A percentile compares a stretch with the other conserved stretches of the same genome.
These are phyloP conservation scores for Austroboletus niveus DNA, from an alignment of 1,284 basidiomycete genomes.

Conservation along the genomic window DNA sequence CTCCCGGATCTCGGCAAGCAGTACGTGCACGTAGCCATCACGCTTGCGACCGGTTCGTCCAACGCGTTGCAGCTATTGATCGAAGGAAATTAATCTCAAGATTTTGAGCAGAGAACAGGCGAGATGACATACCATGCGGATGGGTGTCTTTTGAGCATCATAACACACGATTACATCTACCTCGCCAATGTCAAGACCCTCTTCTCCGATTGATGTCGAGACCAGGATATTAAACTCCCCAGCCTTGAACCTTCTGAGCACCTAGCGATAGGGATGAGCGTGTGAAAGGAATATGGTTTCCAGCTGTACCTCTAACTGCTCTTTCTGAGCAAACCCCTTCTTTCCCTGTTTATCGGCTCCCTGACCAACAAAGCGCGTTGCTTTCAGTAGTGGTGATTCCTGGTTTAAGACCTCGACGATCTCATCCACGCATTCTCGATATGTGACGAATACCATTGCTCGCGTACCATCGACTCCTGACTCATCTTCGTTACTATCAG, in stretches of 20 bases:
- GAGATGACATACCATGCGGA: conserved; percentile 78
- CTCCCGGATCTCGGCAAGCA: conserved; percentile 92
- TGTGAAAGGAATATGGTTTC: neutral
- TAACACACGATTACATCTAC: conserved; percentile 98
- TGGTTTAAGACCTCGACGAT: conserved; percentile 77
- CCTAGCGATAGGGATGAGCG: conserved; percentile 40
- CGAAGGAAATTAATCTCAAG: conserved; percentile 1
- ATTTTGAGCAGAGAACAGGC: neutral
- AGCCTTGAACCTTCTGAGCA: conserved; percentile 83
- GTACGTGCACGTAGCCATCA: conserved; percentile 85
- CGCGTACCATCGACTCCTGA: conserved; percentile 49
- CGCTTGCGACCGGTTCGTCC: conserved; percentile 96
- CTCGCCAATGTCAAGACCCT: conserved; percentile 98
- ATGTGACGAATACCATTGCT: conserved; percentile 96
- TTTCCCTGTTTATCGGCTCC: conserved; percentile 81
- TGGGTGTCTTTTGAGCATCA: conserved; percentile 94
- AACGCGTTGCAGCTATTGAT: conserved; percentile 83
- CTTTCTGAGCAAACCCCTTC: conserved; percentile 88
- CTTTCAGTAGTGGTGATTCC: conserved; percentile 73
- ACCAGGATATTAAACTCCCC: conserved; percentile 93
- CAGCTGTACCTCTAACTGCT: conserved; percentile 75
- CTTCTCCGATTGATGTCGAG: conserved; percentile 96
- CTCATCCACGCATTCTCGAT: conserved; percentile 87
- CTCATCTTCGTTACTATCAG: conserved; percentile 38
- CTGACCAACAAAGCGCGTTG: conserved; percentile 90